Evolutionary conservation across 1,284 basidiomycete species (phyloP).

Genomic region (Sanghuangporus baumii): DNA sequence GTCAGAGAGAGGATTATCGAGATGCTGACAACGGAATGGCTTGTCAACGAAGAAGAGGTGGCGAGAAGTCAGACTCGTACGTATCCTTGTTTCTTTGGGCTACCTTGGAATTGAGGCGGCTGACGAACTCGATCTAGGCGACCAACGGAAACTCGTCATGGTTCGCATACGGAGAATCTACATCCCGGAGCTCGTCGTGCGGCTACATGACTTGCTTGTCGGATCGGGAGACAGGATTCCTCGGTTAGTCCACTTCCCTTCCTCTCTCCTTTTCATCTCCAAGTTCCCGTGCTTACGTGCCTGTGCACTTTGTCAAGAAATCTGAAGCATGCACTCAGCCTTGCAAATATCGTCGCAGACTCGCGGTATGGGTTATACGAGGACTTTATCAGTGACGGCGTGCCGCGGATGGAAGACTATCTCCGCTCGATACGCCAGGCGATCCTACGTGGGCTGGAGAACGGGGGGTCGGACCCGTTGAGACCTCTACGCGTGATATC

Average conservation of each 20-base stretch:
- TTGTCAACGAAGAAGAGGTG: slow-evolving; percentile 48
- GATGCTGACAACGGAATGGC: slow-evolving; percentile 72
- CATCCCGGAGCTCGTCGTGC: slow-evolving; percentile 86
- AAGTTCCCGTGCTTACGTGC: neutral
- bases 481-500: neutral
- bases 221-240: slow-evolving; percentile 61
- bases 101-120: neutral
- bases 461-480: slow-evolving; percentile 40
- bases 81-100: neutral
- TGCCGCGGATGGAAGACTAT: slow-evolving; percentile 55
- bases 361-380: slow-evolving; percentile 81
- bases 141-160: slow-evolving; percentile 64
- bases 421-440: slow-evolving; percentile 66
- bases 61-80: slow-evolving; percentile 32
- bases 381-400: slow-evolving; percentile 17
- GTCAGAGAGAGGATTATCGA: slow-evolving; percentile 56
- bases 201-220: slow-evolving; percentile 74
- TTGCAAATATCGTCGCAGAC: slow-evolving; percentile 85
- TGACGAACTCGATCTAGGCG: slow-evolving; percentile 31
- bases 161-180: slow-evolving; percentile 82
- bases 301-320: slow-evolving; percentile 48
- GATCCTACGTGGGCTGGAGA: slow-evolving; percentile 62
- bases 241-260: slow-evolving; percentile 45
- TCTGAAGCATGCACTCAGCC: slow-evolving; percentile 69
- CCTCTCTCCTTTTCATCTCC: neutral